Evolutionary conservation across 495 filamentous ascomycete genomes (phyloP), one percentile per base, ranked within the genome.

Genomic region (Penicillium samsonianum): DNA sequence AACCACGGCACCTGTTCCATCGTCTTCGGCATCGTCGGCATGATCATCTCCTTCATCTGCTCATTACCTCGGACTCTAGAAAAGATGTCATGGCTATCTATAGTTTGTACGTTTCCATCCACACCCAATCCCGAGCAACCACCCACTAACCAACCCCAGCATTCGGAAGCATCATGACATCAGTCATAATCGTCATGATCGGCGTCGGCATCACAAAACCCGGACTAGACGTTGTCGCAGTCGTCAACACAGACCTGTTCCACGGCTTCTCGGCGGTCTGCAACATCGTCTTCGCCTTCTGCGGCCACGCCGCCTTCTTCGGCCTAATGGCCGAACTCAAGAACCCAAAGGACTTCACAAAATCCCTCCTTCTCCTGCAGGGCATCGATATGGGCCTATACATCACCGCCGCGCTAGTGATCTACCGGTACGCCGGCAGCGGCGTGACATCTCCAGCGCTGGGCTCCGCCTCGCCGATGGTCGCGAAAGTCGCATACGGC

Each of bases 281-380:
- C 37, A 80, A 82, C 58, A 80, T 78, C 33, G 73, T 78, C 59
- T 80, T 78, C 37, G 74, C 76, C 26, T 78, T 78, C 64, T 78
- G 67, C 75, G 75, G 88, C 61, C 81, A 90, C 76, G 77, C 86
- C 64, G 82, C 88, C 61, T 87, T 90, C 70, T 89, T 92, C 73
- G 82, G 79, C 46, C 85, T 93, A 64, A 88, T 89, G 67, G 84
- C 86, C 53, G 90, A 93, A 68, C 81, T 93, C 73, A 83, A 86
- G 63, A 81, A 85, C 3, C 87, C 88, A 0, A 67, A 69, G 45
- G 83, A 90, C 65, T 90, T 82, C 66, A 76, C 78, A 52, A 89
- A 89, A 69, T 82, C 88, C 14, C 80, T 92, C 31, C 78, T 77
- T 47, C 63, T 84, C 11, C 83, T 90, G 0, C 87, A 89, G 59